Evolutionary conservation across 768 basidiomycete species (phyloP).

Genomic region (Pholiota molesta): DNA sequence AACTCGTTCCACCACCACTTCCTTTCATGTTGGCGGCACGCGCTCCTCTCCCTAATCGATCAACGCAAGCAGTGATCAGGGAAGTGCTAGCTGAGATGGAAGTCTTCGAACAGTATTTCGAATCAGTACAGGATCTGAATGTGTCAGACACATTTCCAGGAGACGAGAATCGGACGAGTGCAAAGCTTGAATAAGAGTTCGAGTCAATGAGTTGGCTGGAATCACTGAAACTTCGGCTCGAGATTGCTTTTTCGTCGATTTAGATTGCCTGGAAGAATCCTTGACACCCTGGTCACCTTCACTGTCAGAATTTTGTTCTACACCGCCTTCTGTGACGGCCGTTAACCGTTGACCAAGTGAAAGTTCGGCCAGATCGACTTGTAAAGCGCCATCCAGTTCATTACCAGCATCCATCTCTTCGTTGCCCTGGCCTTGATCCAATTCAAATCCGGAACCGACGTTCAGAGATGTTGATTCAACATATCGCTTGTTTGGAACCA

Average conservation of each 20-base stretch:
- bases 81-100: slow-evolving; percentile 85
- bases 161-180: slow-evolving; percentile 92
- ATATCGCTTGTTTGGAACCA: slow-evolving; percentile 64
- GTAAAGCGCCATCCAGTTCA: slow-evolving; percentile 69
- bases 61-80: slow-evolving; percentile 85
- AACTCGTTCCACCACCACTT: slow-evolving; percentile 77
- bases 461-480: slow-evolving; percentile 62
- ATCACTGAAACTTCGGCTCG: slow-evolving; percentile 43
- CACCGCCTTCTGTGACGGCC: slow-evolving; percentile 61
- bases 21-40: slow-evolving; percentile 76
- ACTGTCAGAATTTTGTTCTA: slow-evolving; percentile 47
- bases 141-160: slow-evolving; percentile 83
- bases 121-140: slow-evolving; percentile 82
- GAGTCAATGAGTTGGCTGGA: slow-evolving; percentile 86
- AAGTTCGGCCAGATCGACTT: slow-evolving; percentile 87
- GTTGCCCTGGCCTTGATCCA: slow-evolving; percentile 59
- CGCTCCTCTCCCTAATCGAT: slow-evolving; percentile 79
- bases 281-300: slow-evolving; percentile 38
- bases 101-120: slow-evolving; percentile 85
- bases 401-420: slow-evolving; percentile 49
- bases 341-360: slow-evolving; percentile 90
- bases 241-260: slow-evolving; percentile 34
- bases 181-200: slow-evolving; percentile 93
- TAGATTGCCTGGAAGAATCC: slow-evolving; percentile 22
- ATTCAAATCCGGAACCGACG: slow-evolving; percentile 65